Conservation (phyloP, 1,139 yeast genomes). For the Suhomyces bolitotheri region DNA sequence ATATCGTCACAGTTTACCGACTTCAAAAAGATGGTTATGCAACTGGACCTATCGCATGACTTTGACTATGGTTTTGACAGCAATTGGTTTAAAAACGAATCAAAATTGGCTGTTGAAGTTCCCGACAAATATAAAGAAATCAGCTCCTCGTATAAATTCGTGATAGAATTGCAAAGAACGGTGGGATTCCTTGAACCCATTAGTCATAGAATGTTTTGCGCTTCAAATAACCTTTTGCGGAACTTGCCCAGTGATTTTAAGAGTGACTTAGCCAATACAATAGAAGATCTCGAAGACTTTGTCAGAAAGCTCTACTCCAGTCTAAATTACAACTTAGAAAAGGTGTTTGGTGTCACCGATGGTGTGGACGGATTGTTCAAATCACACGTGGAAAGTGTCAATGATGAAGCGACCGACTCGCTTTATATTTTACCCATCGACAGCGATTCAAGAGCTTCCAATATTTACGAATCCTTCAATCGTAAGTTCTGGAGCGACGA, state of each 20-base stretch:
- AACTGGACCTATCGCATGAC: slow-evolving; percentile 3
- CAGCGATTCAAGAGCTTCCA: slow-evolving; percentile 28
- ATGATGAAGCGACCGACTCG: slow-evolving; percentile 28
- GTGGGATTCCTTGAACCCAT: slow-evolving; percentile 22
- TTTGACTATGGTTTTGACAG: slow-evolving; percentile 19
- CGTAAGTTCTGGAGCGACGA: slow-evolving; percentile 40
- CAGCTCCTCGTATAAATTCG: slow-evolving; percentile 18
- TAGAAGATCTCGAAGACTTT: slow-evolving; percentile 36
- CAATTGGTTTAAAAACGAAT: slow-evolving; percentile 16
- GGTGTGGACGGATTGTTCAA: slow-evolving; percentile 20
- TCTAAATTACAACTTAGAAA: slow-evolving; percentile 18
- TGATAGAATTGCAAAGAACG: slow-evolving; percentile 26
- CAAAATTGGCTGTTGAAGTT: slow-evolving; percentile 8
- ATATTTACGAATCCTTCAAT: slow-evolving; percentile 35
- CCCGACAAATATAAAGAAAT: slow-evolving; percentile 12
- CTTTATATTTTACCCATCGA: slow-evolving; percentile 38
- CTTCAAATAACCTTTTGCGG: slow-evolving; percentile 21
- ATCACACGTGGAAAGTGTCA: slow-evolving; percentile 28
- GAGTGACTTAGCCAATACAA: slow-evolving; percentile 21
- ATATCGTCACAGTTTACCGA: slow-evolving; percentile 27
- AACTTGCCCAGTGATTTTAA: slow-evolving; percentile 27
- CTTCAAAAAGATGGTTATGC: slow-evolving; percentile 18
- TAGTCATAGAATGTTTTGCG: slow-evolving; percentile 25
- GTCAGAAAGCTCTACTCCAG: slow-evolving; percentile 27
- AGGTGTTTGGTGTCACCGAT: slow-evolving; percentile 14